Evolutionary conservation across 352 stramenopile species (phyloP).

Genomic region (Globisporangium lucens): DNA sequence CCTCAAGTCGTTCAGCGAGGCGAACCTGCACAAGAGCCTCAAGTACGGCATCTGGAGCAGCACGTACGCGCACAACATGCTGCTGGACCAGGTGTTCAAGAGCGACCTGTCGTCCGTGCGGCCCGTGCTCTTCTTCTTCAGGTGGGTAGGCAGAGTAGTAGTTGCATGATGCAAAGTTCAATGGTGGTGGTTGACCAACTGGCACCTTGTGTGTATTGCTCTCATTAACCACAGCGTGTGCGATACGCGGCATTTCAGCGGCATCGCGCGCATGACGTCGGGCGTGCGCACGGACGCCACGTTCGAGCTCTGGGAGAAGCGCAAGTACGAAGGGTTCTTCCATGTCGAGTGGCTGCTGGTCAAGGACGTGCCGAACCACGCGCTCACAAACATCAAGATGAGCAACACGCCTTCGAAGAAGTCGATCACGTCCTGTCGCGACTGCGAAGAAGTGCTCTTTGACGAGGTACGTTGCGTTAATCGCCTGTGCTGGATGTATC

Average conservation of each 20-base stretch:
- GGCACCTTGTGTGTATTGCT: not conserved
- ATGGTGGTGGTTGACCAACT: not conserved
- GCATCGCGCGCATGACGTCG: conserved; percentile 79
- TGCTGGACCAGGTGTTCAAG: conserved; percentile 66
- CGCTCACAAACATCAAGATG: conserved; percentile 76
- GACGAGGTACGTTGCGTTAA: conserved; percentile 44
- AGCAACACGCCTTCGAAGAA: conserved; percentile 78
- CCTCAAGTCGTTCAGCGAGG: conserved; percentile 83
- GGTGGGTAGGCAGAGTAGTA: conserved; percentile 24
- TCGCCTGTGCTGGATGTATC: not conserved
- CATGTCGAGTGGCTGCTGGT: conserved; percentile 79
- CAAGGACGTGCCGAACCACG: conserved; percentile 81
- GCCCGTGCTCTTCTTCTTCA: conserved; percentile 79
- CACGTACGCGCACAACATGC: conserved; percentile 63
- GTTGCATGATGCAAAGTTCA: too few species aligned
- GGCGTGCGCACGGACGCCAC: conserved; percentile 37
- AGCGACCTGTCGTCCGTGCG: conserved; percentile 65
- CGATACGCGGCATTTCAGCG: conserved; percentile 70
- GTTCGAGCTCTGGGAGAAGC: conserved; percentile 80
- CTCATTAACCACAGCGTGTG: conserved; percentile 45
- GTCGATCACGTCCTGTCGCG: conserved; percentile 72
- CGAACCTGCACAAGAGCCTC: conserved; percentile 84
- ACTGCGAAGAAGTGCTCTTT: conserved; percentile 76
- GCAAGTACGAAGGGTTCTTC: conserved; percentile 81
- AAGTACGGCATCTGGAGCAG: conserved; percentile 84